Evolutionary conservation across 2,329 filamentous ascomycete genomes (phyloP), one percentile per base, ranked within the genome.

Genomic region (Pestalotiopsis fici): DNA sequence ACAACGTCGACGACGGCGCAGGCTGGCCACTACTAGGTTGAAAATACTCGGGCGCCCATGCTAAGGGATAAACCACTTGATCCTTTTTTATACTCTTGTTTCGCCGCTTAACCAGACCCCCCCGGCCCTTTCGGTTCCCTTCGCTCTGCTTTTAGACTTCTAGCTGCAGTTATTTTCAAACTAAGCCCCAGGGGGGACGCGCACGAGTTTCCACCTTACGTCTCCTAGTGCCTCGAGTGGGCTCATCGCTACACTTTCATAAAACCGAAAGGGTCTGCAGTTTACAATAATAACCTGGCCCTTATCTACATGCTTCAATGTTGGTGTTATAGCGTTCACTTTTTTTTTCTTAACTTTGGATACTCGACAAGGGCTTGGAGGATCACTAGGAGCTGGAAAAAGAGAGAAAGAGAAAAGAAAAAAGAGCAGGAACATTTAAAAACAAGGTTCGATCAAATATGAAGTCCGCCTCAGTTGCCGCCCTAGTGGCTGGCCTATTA

Each of bases 401-500:
- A 21, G 43, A 23, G 18, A 21, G n/a, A 50, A 6, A 5, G 18
- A 43, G 39, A 43, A 43, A 18, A 15, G 39, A 43, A 9, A 9
- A 18, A 50, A 18, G 21, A 7, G 6, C 15, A 65, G 65, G 56
- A 65, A 13, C 35, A 13, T 57, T 67, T 23, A n/a, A 59, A 25
- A 59, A 57, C 21, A 35, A 50, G 61, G 25, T 25, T 64, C 25
- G 47, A 31, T 11, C 55, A 66, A 35, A 54, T 7, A 66, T 66
- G 76, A 74, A 70, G 68, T 71, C 71, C 31, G 67, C 69, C 59
- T 69, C 71, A 56, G 65, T 73, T 28, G 70, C 72, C 67, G 74
- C 73, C 66, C 67, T 76, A 59, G 68, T 69, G 66, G 75, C 74
- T 60, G 71, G 72, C 68, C 65, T 76, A 54, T 68, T 74, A 68